phyloP scores from a whole-genome alignment of 148 eudicot genomes.

The Hydrangea macrophylla region DNA sequence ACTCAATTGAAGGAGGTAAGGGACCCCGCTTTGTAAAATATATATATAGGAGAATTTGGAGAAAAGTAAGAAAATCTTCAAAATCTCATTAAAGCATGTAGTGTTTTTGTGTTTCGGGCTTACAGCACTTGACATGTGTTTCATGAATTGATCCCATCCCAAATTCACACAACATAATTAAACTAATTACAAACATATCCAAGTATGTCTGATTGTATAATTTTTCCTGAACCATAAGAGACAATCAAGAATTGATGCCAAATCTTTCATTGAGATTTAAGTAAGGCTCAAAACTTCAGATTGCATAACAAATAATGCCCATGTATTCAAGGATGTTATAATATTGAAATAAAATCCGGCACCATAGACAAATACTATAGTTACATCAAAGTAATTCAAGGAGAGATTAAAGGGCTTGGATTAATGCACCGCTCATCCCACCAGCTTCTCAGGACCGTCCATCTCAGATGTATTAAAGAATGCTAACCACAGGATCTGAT shows the following conservation, averaged over 20 bases:
- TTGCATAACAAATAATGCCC: background rate
- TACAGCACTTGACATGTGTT: background rate
- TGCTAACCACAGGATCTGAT: constrained; percentile 21
- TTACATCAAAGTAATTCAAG: constrained; percentile 9
- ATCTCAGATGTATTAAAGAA: constrained; percentile 26
- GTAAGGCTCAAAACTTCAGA: too few relatives aligned
- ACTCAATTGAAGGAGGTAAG: background rate
- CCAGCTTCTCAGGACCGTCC: constrained; percentile 32
- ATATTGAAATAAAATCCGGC: background rate
- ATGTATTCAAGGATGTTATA: background rate
- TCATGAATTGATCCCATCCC: background rate
- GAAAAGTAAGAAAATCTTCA: background rate
- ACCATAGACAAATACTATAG: background rate
- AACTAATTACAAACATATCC: too few relatives aligned
- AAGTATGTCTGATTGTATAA: too few relatives aligned
- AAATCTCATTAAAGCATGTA: background rate
- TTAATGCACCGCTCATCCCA: constrained; percentile 29
- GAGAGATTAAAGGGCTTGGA: constrained; percentile 27
- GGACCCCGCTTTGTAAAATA: background rate
- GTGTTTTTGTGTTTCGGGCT: background rate
- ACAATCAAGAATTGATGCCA: too few relatives aligned
- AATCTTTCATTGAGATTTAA: too few relatives aligned
- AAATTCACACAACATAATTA: background rate
- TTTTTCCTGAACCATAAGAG: too few relatives aligned
- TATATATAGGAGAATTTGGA: background rate